Evolutionary conservation across 108 stramenopile genomes (phyloP).

Genomic region (Asterionellopsis glacialis): DNA sequence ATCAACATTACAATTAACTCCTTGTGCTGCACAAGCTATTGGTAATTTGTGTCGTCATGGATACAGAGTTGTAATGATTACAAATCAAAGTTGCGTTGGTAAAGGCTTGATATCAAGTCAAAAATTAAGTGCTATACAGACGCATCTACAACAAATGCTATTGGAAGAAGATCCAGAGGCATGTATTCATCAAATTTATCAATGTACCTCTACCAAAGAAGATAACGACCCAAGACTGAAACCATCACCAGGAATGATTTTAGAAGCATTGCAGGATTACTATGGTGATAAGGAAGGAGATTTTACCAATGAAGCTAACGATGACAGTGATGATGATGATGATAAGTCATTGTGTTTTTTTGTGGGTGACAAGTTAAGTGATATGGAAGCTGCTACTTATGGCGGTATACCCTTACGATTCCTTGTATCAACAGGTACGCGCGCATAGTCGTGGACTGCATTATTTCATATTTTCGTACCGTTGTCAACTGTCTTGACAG

Average conservation of each 20-base stretch:
- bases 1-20: conserved; percentile 17
- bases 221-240: conserved; percentile 21
- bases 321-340: no score
- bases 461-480: no score
- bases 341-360: conserved; percentile 6
- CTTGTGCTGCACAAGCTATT: conserved; percentile 19
- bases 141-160: conserved; percentile 9
- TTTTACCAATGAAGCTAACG: no score
- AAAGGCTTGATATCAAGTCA: conserved; percentile 20
- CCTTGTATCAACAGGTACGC: conserved; percentile 13
- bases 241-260: conserved; percentile 41
- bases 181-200: conserved; percentile 20
- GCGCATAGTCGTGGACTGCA: no score
- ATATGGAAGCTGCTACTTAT: conserved; percentile 28
- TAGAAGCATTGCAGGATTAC: conserved; percentile 22
- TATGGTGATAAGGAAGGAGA: neutral
- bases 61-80: conserved; percentile 23
- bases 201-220: conserved; percentile 20
- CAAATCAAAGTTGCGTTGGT: conserved; percentile 42
- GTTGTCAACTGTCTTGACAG: no score
- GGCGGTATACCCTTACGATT: conserved; percentile 15
- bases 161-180: conserved; percentile 22
- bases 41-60: conserved; percentile 21
- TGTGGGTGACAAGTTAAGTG: conserved; percentile 30
- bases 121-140: conserved; percentile 25